Evolutionary conservation across 2,329 filamentous ascomycete genomes (phyloP), one percentile per base, ranked within the genome.

Genomic region (Thielaviopsis ethacetica): DNA sequence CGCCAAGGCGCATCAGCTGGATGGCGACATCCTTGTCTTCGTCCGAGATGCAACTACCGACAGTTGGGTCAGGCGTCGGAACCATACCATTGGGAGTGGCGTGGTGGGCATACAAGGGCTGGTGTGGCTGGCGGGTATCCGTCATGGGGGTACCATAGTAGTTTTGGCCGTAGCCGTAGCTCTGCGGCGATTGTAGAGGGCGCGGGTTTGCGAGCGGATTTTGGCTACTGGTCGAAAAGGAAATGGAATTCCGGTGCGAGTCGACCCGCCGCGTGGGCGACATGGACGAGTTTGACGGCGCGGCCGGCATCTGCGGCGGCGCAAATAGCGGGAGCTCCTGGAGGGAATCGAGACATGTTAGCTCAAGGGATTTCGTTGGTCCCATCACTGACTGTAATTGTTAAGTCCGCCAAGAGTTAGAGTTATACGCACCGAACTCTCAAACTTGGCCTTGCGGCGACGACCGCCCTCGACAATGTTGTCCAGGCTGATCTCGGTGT

Each of bases 381-480:
- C 10, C 2, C 10, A 34, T 34, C 2, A 12, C 30, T n/a, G n/a
- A n/a, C n/a, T n/a, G n/a, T n/a, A n/a, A n/a, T n/a, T n/a, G n/a
- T n/a, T n/a, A n/a, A 26, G 24, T 6, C 24, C 24, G 24, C 24
- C 24, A 26, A 50, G n/a, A 5, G 44, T 26, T 30, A n/a, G n/a
- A 24, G 21, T 26, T 30, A 61, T 47, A 64, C 91, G 84, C 85
- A 97, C 91, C 72, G 91, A 96, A 75, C 91, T 97, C 71, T 97
- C 91, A 74, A 86, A 86, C 72, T 95, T 96, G 66, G 91, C 88
- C 68, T 90, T 83, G 77, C 97, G 96, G 69, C 93, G 85, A 71
- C 93, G 85, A 65, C 91, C 91, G 68, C 94, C 93, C 72, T 97
- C 91, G 62, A 98, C 87, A 71, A 98, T 97, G 70, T 98, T 98